Base-by-base conservation (phyloP, 441 rosid genomes). In the Mallotus repandus region DNA sequence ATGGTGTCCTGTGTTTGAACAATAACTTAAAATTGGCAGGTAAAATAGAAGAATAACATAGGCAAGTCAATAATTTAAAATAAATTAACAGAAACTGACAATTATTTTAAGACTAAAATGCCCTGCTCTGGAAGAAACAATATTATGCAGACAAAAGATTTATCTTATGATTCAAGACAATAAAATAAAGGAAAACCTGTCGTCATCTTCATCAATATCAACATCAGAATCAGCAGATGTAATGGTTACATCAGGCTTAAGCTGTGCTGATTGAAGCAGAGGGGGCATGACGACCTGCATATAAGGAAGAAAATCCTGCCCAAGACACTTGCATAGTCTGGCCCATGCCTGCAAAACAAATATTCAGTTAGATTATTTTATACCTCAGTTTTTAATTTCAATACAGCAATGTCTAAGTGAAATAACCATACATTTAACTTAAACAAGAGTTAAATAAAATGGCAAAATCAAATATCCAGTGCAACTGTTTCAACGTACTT, bases 221-320 rank as follows among this genome's bases (percentile, higher is more conserved):
- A 86, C 82, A 81, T 93, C 96, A 55, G 98, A 93, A 83, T 89
- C 97, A 81, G 96, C 97, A 49, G 97, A 89, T 68, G 97, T 89
- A 79, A 93, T 91, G 75, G 94, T 91, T 68, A 94, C 98, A 83
- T 94, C 97, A 52, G 98, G 97, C 84, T 94, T 92, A 59, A 94
- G 93, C 74, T 94, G 95, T 76, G 98, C 97, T 82, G 98, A 94
- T 79, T 78, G 95, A 50, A 94, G 95, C 80, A 94, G 79, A 70
- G 97, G 93, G 58, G 98, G 98, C 97, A 94, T 94, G 76, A 94
- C 98, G 76, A 90, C 92, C 41, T 81, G 85, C 98, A 94, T 90
- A 76, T 94, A 94, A 41, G 98, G 98, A 76, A 92, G 90, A 79
- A 94, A 94, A 81, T 94, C 98, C 80, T 90, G 95, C 59, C 97